phyloP scores from a whole-genome alignment of 768 basidiomycete genomes.

The Leccinum sublutescens region DNA sequence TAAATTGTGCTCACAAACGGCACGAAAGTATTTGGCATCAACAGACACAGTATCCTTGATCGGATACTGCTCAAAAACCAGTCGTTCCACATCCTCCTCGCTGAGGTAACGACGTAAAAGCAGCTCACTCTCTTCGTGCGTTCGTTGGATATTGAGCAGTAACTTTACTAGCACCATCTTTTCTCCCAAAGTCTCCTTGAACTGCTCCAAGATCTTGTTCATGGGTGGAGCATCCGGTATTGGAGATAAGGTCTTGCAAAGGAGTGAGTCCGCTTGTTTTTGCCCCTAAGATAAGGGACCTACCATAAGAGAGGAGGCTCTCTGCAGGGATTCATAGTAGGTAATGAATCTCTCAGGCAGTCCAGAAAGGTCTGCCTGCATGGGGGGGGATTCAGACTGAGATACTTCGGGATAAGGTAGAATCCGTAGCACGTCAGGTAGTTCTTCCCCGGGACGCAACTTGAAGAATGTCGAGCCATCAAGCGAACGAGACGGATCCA shows the following conservation, averaged over 20 bases:
- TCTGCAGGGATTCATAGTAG: background rate
- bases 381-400: background rate
- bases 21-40: background rate
- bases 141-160: background rate
- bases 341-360: background rate
- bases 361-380: background rate
- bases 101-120: background rate
- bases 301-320: background rate
- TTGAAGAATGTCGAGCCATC: background rate
- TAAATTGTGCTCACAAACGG: background rate
- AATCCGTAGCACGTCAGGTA: background rate
- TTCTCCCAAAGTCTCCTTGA: background rate
- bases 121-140: background rate
- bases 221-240: background rate
- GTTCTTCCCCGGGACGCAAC: background rate
- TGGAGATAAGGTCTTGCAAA: background rate
- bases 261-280: background rate
- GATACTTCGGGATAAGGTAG: background rate
- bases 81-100: background rate
- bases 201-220: background rate
- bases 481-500: background rate
- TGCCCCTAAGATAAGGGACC: background rate
- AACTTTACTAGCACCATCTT: background rate
- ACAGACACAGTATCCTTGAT: background rate
- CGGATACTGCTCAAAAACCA: background rate